phyloP scores from a whole-genome alignment of 352 stramenopile genomes.

The Pythium biforme region DNA sequence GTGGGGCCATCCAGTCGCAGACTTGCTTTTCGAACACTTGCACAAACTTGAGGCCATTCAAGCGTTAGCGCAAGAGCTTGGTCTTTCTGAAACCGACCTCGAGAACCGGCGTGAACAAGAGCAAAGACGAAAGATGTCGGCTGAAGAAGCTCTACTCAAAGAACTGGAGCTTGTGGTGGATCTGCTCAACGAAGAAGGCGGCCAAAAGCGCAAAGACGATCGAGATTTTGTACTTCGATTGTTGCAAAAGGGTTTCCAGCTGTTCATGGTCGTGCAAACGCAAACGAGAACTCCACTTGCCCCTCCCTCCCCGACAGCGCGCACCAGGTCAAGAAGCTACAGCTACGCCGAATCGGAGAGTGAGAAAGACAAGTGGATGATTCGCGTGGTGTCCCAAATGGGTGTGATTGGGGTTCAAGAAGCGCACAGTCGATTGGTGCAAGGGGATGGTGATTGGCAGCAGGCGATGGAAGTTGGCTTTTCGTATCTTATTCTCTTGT shows the following conservation, averaged over 20 bases:
- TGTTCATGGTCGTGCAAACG: conserved; percentile 33
- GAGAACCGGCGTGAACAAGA: conserved; percentile 45
- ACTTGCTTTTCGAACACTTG: conserved; percentile 46
- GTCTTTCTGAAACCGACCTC: conserved; percentile 59
- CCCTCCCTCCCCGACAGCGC: conserved; percentile 8
- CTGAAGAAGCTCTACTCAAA: conserved; percentile 49
- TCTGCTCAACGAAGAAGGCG: conserved; percentile 51
- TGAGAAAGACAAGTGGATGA: conserved; percentile 6
- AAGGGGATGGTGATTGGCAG: conserved; percentile 4
- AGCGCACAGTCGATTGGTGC: not conserved
- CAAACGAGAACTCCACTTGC: conserved; percentile 9
- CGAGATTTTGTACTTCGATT: conserved; percentile 51
- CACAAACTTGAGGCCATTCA: conserved; percentile 58
- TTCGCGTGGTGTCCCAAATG: conserved; percentile 14
- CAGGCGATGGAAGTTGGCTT: conserved; percentile 43
- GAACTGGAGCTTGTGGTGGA: conserved; percentile 70
- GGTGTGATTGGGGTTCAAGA: conserved; percentile 10
- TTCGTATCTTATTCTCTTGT: conserved; percentile 46
- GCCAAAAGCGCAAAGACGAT: conserved; percentile 22
- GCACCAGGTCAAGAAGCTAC: not conserved
- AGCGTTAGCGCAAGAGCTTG: conserved; percentile 53
- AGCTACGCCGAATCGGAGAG: not conserved
- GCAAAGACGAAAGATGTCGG: conserved; percentile 24
- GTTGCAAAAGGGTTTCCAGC: conserved; percentile 57
- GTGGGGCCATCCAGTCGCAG: conserved; percentile 49